Evolutionary conservation across 345 rosid genomes (phyloP).

Genomic region (Carallia brachiata): DNA sequence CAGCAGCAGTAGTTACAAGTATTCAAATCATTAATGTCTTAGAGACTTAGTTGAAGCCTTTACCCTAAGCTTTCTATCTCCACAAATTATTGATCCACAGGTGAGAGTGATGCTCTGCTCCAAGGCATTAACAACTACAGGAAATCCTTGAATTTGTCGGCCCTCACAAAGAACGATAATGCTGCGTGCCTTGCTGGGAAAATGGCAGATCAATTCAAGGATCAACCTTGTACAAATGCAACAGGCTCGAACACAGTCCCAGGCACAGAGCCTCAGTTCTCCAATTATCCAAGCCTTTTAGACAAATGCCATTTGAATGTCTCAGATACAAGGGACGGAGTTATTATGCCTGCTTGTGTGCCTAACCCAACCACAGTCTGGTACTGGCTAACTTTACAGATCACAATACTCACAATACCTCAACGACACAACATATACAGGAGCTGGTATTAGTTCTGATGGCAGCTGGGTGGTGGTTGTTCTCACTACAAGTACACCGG

Average conservation of each 20-base stretch:
- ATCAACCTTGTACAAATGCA: constrained; percentile 74
- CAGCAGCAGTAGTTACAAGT: too few relatives aligned
- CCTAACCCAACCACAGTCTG: constrained; percentile 54
- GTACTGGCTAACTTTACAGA: constrained; percentile 75
- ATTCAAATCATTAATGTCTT: too few relatives aligned
- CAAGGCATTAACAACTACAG: constrained; percentile 71
- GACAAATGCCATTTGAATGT: constrained; percentile 67
- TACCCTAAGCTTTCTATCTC: constrained; percentile 1
- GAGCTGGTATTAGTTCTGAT: constrained; percentile 72
- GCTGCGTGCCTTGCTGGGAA: constrained; percentile 85
- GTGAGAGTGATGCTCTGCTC: constrained; percentile 63
- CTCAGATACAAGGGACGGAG: constrained; percentile 70
- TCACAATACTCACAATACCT: constrained; percentile 56
- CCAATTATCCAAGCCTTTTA: constrained; percentile 55
- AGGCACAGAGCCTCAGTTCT: constrained; percentile 69
- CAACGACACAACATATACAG: constrained; percentile 65
- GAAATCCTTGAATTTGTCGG: constrained; percentile 50
- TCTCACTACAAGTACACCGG: constrained; percentile 63
- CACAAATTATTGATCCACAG: constrained; percentile 35
- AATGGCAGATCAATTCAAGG: constrained; percentile 70
- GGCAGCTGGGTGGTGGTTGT: constrained; percentile 82
- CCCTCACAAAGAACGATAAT: constrained; percentile 54
- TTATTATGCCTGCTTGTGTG: constrained; percentile 77
- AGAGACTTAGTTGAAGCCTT: neutral
- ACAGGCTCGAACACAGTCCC: constrained; percentile 80